Evolutionary conservation across 108 stramenopile genomes (phyloP), one percentile per base, ranked within the genome.

Genomic region (Fistulifera pelliculosa): DNA sequence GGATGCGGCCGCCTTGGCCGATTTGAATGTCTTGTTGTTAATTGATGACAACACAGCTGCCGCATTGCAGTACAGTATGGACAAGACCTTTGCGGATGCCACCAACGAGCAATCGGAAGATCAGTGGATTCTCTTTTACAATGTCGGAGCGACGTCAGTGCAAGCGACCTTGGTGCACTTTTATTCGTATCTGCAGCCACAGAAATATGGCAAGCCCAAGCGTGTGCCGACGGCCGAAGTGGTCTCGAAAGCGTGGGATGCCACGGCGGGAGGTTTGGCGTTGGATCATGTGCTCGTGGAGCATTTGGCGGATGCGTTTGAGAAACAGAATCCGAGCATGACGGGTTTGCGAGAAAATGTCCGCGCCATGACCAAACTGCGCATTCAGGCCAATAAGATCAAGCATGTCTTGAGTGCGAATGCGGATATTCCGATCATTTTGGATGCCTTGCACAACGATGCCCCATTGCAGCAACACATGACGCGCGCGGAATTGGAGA

Each of bases 31-130:
- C 6, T 81, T 99, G 56, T 69, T 85, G 7, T 53, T 99, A 16
- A 84, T 99, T 62, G 98, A 99, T 40, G 97, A 98, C 67, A 97
- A 94, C 64, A 94, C 96, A 6, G 99, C 99, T 14, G 94, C 97
- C 8, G 98, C 96, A 8, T 64, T 99, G 15, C 95, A 98, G 59
- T 98, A 85, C 69, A 96, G 87, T 10, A 94, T 98, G 76, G 96
- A 98, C 70, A 83, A 94, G 43, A 71, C 83, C 26, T 81, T 77
- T 28, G 94, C 93, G 24, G 81, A 90, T 44, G 74, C 70, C 1
- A 35, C 31, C 31, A 35, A 35, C 8, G 31, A 35, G 31, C 31
- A 35, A 6, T 35, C 31, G 31, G 31, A 35, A 35, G 69, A 67
- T n/a, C 57, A 88, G 60, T 75, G 67, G 35, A 75, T 95, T 35